Evolutionary conservation across 495 filamentous ascomycete species (phyloP).

Genomic region (Chlorociboria aeruginascens): DNA sequence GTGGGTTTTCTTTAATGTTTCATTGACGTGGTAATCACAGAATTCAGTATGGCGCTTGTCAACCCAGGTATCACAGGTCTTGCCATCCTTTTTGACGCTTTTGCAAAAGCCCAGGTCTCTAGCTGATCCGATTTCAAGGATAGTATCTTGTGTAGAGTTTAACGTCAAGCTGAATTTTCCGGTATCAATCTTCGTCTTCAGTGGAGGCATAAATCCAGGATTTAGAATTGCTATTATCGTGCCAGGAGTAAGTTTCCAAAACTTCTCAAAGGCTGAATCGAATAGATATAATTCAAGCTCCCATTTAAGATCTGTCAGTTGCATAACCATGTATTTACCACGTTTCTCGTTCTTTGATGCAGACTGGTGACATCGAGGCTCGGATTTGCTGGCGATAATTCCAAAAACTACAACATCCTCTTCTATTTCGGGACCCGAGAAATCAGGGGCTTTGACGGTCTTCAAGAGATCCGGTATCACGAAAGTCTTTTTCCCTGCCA

Average conservation of each 20-base stretch:
- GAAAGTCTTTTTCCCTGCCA: slow-evolving; percentile 64
- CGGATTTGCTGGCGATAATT: slow-evolving; percentile 76
- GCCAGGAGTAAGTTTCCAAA: slow-evolving; percentile 79
- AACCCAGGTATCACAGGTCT: slow-evolving; percentile 71
- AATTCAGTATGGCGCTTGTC: slow-evolving; percentile 78
- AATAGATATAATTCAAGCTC: slow-evolving; percentile 89
- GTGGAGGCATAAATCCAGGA: slow-evolving; percentile 79
- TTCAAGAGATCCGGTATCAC: slow-evolving; percentile 73
- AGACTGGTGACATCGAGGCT: slow-evolving; percentile 47
- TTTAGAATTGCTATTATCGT: slow-evolving; percentile 91
- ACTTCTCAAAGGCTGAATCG: slow-evolving; percentile 76
- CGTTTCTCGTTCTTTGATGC: slow-evolving; percentile 17
- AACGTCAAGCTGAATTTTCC: slow-evolving; percentile 75
- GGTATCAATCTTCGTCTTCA: slow-evolving; percentile 54
- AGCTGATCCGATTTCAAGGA: slow-evolving; percentile 79
- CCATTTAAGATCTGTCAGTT: slow-evolving; percentile 79
- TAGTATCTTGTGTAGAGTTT: slow-evolving; percentile 69
- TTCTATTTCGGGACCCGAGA: slow-evolving; percentile 71
- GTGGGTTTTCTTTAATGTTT: slow-evolving; percentile 59
- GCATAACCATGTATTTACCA: slow-evolving; percentile 85
- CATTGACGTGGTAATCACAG: slow-evolving; percentile 86
- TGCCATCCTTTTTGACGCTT: slow-evolving; percentile 69
- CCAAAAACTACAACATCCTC: slow-evolving; percentile 80
- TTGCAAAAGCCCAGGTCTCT: slow-evolving; percentile 88
- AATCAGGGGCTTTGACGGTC: slow-evolving; percentile 71